phyloP scores from a whole-genome alignment of 148 eudicot species.

The Drosera capensis region DNA sequence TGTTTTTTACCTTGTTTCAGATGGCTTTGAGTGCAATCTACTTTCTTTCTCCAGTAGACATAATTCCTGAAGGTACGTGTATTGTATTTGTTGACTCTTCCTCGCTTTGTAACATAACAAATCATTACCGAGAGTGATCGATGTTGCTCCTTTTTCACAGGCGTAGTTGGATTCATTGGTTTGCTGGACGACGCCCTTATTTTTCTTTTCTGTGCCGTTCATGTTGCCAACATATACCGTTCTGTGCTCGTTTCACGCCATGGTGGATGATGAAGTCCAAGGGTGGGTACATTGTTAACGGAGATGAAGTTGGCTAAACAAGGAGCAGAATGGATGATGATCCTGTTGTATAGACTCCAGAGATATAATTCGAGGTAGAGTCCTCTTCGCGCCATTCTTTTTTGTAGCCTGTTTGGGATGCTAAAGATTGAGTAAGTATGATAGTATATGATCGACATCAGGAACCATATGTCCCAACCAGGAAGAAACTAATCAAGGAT shows the following conservation, averaged over 20 bases:
- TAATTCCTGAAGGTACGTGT: constrained; percentile 73
- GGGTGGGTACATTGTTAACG: too few species aligned
- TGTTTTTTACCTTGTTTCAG: constrained; percentile 22
- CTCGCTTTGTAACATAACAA: not conserved
- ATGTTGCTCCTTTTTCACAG: constrained; percentile 21
- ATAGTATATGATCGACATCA: too few species aligned
- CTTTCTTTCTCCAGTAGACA: constrained; percentile 68
- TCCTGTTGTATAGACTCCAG: too few species aligned
- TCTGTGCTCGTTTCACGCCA: constrained; percentile 63
- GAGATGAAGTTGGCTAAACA: too few species aligned
- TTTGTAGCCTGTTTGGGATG: too few species aligned
- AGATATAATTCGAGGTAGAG: too few species aligned
- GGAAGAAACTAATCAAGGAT: too few species aligned
- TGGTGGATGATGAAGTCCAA: constrained; percentile 40
- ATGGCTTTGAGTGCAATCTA: constrained; percentile 46
- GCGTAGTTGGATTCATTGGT: constrained; percentile 64
- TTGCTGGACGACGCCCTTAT: constrained; percentile 66
- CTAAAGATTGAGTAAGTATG: too few species aligned
- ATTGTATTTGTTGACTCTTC: not conserved
- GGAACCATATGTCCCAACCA: too few species aligned
- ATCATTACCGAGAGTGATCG: not conserved
- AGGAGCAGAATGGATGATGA: too few species aligned
- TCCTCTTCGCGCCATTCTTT: too few species aligned
- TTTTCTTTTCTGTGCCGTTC: constrained; percentile 62
- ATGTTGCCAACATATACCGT: constrained; percentile 81